These are phyloP conservation scores for Nicotiana benthamiana DNA, from an alignment of 257 asterid species.

Conservation along the genomic window DNA sequence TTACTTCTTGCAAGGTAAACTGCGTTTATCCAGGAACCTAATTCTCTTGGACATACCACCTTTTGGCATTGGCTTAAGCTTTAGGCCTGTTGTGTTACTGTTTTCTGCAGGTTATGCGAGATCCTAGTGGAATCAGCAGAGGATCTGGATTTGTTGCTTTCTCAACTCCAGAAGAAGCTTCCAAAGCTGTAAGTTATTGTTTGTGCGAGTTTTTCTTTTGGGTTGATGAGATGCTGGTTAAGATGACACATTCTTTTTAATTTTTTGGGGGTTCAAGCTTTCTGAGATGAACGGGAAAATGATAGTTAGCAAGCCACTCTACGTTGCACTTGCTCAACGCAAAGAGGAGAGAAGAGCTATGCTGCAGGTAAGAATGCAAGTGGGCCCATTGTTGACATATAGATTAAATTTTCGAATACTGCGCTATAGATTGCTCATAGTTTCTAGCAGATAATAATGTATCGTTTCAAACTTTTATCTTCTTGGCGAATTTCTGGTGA, in stretches of 20 bases:
- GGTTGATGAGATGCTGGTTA: background rate
- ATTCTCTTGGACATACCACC: background rate
- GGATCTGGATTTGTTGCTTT: constrained; percentile 62
- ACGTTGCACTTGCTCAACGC: constrained; percentile 54
- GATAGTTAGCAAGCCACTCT: constrained; percentile 45
- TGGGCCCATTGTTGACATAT: background rate
- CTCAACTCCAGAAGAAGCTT: constrained; percentile 46
- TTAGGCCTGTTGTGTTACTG: background rate
- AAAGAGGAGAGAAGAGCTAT: constrained; percentile 49
- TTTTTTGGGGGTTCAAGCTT: constrained; percentile 18
- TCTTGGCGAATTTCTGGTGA: too few relatives aligned
- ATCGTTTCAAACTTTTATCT: too few relatives aligned
- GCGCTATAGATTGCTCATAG: background rate
- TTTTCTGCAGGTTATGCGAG: constrained; percentile 44
- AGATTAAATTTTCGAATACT: background rate
- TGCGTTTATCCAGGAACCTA: background rate
- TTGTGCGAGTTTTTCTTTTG: background rate
- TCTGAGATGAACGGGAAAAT: constrained; percentile 52
- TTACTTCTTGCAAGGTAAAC: constrained; percentile 48
- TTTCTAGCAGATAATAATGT: background rate
- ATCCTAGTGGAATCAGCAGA: constrained; percentile 45
- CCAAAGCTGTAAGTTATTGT: constrained; percentile 44
- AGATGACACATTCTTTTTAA: background rate
- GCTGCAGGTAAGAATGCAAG: constrained; percentile 31
- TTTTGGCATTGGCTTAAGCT: background rate